A percentile compares a stretch with the other conserved stretches of the same genome.
phyloP scores from a whole-genome alignment of 2,329 filamentous ascomycete species.

The Fusarium nanum region DNA sequence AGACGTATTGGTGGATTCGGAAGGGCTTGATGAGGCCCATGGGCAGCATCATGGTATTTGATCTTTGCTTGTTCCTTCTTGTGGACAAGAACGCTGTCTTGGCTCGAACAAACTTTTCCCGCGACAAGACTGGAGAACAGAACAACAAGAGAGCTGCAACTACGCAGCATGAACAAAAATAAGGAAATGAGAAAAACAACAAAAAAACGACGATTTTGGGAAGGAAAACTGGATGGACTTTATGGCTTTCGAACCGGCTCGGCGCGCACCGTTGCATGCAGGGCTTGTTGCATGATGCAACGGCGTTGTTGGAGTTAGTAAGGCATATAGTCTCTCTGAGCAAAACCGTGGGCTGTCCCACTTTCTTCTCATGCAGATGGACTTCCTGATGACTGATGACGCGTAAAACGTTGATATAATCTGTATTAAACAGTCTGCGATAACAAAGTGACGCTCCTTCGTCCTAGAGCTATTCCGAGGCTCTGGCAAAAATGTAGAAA shows the following conservation, averaged over 20 bases:
- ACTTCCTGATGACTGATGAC: slow-evolving; percentile 1
- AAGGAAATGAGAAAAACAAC: slow-evolving; percentile 45
- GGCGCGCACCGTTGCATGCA: slow-evolving; percentile 21
- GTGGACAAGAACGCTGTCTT: slow-evolving; percentile 24
- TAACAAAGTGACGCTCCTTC: neutral
- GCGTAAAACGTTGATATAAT: neutral
- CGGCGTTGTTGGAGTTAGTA: slow-evolving; percentile 35
- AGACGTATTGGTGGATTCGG: slow-evolving; percentile 42
- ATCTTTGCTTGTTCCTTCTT: slow-evolving; percentile 23
- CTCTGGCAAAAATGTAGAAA: neutral
- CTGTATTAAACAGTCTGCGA: neutral
- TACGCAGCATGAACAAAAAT: slow-evolving; percentile 31
- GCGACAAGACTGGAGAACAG: slow-evolving; percentile 29
- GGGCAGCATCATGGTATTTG: slow-evolving; percentile 30
- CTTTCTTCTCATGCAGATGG: slow-evolving; percentile 39
- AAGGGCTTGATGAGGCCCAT: slow-evolving; percentile 20
- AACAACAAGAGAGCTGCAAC: slow-evolving; percentile 27
- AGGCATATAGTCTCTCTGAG: slow-evolving; percentile 45
- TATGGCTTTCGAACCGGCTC: slow-evolving; percentile 43
- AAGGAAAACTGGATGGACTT: slow-evolving; percentile 42
- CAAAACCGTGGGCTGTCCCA: slow-evolving; percentile 38
- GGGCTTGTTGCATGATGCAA: slow-evolving; percentile 16
- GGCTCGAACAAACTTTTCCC: slow-evolving; percentile 19
- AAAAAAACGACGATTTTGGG: slow-evolving; percentile 39
- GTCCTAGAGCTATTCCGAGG: slow-evolving; percentile 1